Evolutionary conservation across 106 monocot species (phyloP).

Genomic region (Triglochin maritima): DNA sequence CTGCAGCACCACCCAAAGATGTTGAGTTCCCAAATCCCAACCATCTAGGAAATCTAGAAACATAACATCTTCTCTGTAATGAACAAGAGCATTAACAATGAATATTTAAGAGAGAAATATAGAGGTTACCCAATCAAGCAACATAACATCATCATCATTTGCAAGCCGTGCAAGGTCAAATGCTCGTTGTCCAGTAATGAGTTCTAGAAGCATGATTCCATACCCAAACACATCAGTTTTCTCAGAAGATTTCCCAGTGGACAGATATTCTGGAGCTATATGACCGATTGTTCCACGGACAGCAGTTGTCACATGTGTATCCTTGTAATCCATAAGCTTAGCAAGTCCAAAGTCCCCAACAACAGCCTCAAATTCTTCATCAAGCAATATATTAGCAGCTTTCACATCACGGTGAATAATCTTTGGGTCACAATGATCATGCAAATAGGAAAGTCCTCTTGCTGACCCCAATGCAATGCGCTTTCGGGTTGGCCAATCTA

Average conservation of each 20-base stretch:
- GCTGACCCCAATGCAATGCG: conserved; percentile 82
- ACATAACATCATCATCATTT: conserved; percentile 95
- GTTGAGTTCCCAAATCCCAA: too few species aligned
- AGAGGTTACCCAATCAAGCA: conserved; percentile 85
- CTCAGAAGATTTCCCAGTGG: conserved; percentile 90
- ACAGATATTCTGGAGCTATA: conserved; percentile 94
- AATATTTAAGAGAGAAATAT: background rate
- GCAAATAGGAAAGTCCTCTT: conserved; percentile 77
- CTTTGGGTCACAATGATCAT: conserved; percentile 97
- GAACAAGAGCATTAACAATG: background rate
- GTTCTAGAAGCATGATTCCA: conserved; percentile 93
- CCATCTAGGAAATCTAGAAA: background rate
- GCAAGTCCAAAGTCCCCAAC: conserved; percentile 96
- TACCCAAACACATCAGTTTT: conserved; percentile 98
- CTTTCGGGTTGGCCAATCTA: conserved; percentile 66
- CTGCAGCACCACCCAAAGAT: too few species aligned
- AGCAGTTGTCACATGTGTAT: conserved; percentile 91
- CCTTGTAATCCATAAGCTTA: conserved; percentile 97
- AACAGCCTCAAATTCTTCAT: conserved; percentile 94
- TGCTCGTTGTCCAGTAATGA: conserved; percentile 94
- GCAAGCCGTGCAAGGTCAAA: conserved; percentile 95
- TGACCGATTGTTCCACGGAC: conserved; percentile 94
- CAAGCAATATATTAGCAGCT: conserved; percentile 89
- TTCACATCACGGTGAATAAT: conserved; percentile 98
- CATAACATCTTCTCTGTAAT: background rate